phyloP scores from a whole-genome alignment of 805 yeast species.

The Ogataea chonburiensis region DNA sequence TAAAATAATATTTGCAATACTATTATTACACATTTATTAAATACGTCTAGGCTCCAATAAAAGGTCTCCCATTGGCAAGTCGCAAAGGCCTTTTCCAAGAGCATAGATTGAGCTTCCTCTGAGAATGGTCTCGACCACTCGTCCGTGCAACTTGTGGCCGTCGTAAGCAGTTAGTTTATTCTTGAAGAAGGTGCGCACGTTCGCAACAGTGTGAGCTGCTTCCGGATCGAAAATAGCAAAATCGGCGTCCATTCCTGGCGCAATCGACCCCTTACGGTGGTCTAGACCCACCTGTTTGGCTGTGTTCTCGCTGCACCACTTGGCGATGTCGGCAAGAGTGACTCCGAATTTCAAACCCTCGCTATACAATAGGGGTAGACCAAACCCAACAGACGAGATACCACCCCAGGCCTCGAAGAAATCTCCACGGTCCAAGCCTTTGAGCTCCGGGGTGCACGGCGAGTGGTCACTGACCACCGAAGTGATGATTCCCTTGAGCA shows the following conservation, averaged over 20 bases:
- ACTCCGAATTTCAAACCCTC: constrained; percentile 50
- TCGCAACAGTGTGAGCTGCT: constrained; percentile 46
- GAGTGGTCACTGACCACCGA: constrained; percentile 95
- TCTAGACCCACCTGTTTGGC: constrained; percentile 80
- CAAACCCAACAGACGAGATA: constrained; percentile 88
- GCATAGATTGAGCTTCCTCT: constrained; percentile 73
- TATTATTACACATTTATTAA: constrained; percentile 2
- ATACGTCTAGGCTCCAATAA: constrained; percentile 56
- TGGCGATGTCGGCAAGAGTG: constrained; percentile 55
- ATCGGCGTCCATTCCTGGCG: constrained; percentile 84
- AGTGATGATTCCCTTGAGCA: constrained; percentile 61
- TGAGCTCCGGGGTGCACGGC: constrained; percentile 91
- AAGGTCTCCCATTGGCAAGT: constrained; percentile 56
- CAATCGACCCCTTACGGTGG: constrained; percentile 69
- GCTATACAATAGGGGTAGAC: constrained; percentile 77
- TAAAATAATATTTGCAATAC: not conserved
- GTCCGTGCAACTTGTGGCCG: constrained; percentile 66
- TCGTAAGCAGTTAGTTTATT: constrained; percentile 88
- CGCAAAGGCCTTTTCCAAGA: constrained; percentile 52
- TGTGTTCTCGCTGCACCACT: constrained; percentile 82
- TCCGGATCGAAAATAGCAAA: constrained; percentile 76
- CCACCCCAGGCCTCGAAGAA: constrained; percentile 97
- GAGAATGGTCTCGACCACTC: constrained; percentile 75
- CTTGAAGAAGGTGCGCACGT: constrained; percentile 64
- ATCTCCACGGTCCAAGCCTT: constrained; percentile 79